A percentile compares a stretch with the other conserved stretches of the same genome.
Evolutionary conservation across 2,329 filamentous ascomycete genomes (phyloP).

Genomic region (Botrytis aclada): DNA sequence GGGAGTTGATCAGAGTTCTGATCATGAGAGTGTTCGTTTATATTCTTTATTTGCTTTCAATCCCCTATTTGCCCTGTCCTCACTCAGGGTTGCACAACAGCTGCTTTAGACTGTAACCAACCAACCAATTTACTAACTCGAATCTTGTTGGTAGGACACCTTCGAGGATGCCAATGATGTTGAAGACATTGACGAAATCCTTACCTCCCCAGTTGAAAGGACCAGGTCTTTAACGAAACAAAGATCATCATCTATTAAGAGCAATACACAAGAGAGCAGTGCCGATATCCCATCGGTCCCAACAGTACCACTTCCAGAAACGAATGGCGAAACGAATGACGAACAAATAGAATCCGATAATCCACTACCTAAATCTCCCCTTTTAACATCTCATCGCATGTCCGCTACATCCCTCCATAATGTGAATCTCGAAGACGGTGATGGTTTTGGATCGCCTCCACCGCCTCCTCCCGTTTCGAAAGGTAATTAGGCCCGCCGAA

Average conservation of each 20-base stretch:
- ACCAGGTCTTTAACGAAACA: constrained; percentile 42
- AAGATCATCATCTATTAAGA: constrained; percentile 38
- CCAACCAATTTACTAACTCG: constrained; percentile 21
- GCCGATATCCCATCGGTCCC: constrained; percentile 31
- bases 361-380: constrained; percentile 47
- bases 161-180: constrained; percentile 80
- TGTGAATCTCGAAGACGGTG: constrained; percentile 56
- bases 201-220: constrained; percentile 27
- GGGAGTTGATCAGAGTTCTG: constrained; percentile 23
- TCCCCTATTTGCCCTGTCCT: constrained; percentile 10
- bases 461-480: constrained; percentile 19
- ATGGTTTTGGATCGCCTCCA: constrained; percentile 20
- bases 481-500: constrained; percentile 1
- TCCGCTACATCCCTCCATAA: constrained; percentile 58
- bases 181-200: constrained; percentile 26
- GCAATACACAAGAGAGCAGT: constrained; percentile 31
- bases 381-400: constrained; percentile 46
- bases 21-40: constrained; percentile 28
- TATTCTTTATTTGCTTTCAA: constrained; percentile 5
- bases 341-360: constrained; percentile 31
- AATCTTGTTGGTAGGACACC: constrained; percentile 53
- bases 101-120: constrained; percentile 15
- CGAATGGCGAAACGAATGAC: constrained; percentile 34
- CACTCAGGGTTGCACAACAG: constrained; percentile 27
- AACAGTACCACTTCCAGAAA: constrained; percentile 27